A percentile compares a stretch with the other conserved stretches of the same genome.
phyloP scores from a whole-genome alignment of 164 flowering plant species.

The Warburgia ugandensis region DNA sequence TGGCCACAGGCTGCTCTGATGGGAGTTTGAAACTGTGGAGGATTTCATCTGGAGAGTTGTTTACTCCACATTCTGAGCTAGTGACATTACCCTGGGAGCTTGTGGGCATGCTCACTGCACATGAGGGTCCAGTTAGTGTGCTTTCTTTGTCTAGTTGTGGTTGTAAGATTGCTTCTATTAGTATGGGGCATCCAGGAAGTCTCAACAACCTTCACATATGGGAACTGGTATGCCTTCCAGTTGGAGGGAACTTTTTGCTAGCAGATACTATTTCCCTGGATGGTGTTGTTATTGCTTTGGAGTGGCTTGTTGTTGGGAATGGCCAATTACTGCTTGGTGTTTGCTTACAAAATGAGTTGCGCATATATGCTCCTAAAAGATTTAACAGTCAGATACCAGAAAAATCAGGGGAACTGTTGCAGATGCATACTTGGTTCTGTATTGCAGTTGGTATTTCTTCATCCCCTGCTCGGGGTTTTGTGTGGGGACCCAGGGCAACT shows the following conservation, averaged over 20 bases:
- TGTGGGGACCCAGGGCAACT: slow-evolving; percentile 69
- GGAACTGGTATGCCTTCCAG: slow-evolving; percentile 42
- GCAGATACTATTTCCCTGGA: slow-evolving; percentile 55
- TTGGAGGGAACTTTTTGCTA: slow-evolving; percentile 47
- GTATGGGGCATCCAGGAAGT: slow-evolving; percentile 20
- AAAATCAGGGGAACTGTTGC: slow-evolving; percentile 20
- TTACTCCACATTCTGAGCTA: slow-evolving; percentile 14
- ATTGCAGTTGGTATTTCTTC: slow-evolving; percentile 44
- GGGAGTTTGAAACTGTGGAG: slow-evolving; percentile 84
- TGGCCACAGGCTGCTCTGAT: slow-evolving; percentile 78
- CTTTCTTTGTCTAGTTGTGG: slow-evolving; percentile 55
- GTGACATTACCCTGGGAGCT: slow-evolving; percentile 50
- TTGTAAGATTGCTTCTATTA: slow-evolving; percentile 64
- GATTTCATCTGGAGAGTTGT: slow-evolving; percentile 22
- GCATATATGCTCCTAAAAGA: slow-evolving; percentile 44
- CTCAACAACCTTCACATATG: slow-evolving; percentile 46
- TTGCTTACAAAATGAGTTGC: slow-evolving; percentile 57
- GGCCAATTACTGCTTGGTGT: slow-evolving; percentile 74
- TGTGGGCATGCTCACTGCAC: slow-evolving; percentile 53
- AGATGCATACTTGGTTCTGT: slow-evolving; percentile 53
- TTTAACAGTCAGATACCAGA: slow-evolving; percentile 27
- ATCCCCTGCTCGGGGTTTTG: slow-evolving; percentile 37
- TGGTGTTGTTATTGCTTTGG: slow-evolving; percentile 41
- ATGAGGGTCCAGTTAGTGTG: slow-evolving; percentile 45
- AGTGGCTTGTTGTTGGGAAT: slow-evolving; percentile 61